Evolutionary conservation across 1,139 yeast genomes (phyloP), one percentile per base, ranked within the genome.

Genomic region (Kodamaea sp.): DNA sequence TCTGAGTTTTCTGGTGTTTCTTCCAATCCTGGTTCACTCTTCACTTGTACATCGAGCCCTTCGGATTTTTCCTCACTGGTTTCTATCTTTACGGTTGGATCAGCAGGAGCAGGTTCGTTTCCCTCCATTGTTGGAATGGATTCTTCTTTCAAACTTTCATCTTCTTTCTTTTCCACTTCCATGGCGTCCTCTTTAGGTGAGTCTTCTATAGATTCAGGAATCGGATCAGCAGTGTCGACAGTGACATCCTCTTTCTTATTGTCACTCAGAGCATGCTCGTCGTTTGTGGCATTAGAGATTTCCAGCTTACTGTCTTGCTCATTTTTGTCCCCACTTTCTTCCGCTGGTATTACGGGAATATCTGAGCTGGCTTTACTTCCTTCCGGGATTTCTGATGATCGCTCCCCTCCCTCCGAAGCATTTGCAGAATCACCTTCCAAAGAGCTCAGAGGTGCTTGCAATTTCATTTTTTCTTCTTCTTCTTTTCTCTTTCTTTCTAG

Each of bases 401-500:
- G 12, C n/a, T 22, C n/a, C 11, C 11, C 12, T 9, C 9, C 9
- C 9, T 18, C 21, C 6, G 9, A 7, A 18, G 9, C 9, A 7
- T 6, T 7, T 18, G 6, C 9, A 7, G 21, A 18, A 18, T 18
- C 21, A 18, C 9, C 21, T 6, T 18, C 21, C 21, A 7, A 7
- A 6, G 9, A 6, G 6, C 6, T 9, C 9, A 7, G 7, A 22
- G 24, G 24, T 22, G n/a, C 7, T 24, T 21, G 25, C 25, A 10
- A 13, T 30, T 29, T 21, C 29, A 23, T 15, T 29, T 26, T 29
- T 24, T 31, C 29, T 21, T 40, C 35, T 29, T 35, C 44, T 20
- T 40, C 31, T 11, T 26, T 25, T 24, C 46, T 36, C 29, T 45
- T 42, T 28, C 42, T 44, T 23, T 48, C 58, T 24, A 51, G 31